Base-by-base conservation (phyloP, 169 alveolate genomes). In the Perkinsus marinus region DNA sequence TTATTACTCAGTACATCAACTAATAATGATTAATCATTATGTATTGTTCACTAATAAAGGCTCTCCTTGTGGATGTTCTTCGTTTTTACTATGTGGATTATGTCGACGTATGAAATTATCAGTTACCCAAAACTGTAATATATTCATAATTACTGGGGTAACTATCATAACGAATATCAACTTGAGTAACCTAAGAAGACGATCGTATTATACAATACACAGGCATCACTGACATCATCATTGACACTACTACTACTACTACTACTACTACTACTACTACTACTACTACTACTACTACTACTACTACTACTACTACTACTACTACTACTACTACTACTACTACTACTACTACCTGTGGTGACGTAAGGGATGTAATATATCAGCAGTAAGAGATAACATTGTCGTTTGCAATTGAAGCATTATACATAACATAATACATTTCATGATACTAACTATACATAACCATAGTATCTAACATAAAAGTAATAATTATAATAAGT, bases 71-170 rank as follows among this genome's bases (percentile, higher is more conserved):
- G 7, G 79, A 6, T 57, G 79, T 19, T 57, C 37, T 13, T 57
- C 36, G 34, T 57, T 10, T 41, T 10, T 41, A 3, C 46, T 3
- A 41, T 41, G 79, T 57, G 79, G 26, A 57, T 2, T 2, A 57
- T 26, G 26, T 13, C 79, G 79, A 0, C 79, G 26, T 57, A 92
- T 90, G 39, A 92, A 89, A 91, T 91, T 92, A 90, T 92, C 94
- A 10, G 94, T 92, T 34, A 92, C 89, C 94, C 94, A 92, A 43
- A 90, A 92, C 47, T 90, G 91, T 13, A 90, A 39, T 36, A 90
- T 39, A 90, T 90, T 90, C 91, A 90, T 90, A 0, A 90, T 39
- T 6, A 36, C 39, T 38, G 91, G 91, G 9, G 92, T 90, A n/a
- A 91, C 43, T 39, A 92, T 91, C 94, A 92, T 92, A 36, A 92